Conservation (phyloP, 2,329 filamentous ascomycete genomes). For the Arthroderma sp. region DNA sequence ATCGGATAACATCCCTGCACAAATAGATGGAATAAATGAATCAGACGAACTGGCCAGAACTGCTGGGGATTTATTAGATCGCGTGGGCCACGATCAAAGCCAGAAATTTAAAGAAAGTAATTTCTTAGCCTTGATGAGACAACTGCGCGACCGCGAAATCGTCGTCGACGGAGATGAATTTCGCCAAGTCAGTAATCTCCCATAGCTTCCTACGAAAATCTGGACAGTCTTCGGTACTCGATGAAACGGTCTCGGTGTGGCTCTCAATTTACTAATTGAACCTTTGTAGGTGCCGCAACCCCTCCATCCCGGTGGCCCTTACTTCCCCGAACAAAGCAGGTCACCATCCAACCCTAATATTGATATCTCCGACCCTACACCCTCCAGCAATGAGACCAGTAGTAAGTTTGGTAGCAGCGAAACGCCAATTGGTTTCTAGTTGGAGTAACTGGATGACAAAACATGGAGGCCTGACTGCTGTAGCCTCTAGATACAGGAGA, state of each 20-base stretch:
- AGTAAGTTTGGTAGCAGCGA: slow-evolving; percentile 16
- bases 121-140: slow-evolving; percentile 65
- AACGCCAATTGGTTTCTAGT: slow-evolving; percentile 4
- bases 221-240: slow-evolving; percentile 25
- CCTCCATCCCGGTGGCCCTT: slow-evolving; percentile 34
- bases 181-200: slow-evolving; percentile 34
- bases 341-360: neutral
- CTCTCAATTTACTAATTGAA: slow-evolving; percentile 23
- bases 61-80: slow-evolving; percentile 56
- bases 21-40: slow-evolving; percentile 29
- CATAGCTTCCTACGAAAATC: slow-evolving; percentile 20
- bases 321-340: slow-evolving; percentile 26
- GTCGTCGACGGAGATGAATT: slow-evolving; percentile 55
- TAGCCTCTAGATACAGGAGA: neutral
- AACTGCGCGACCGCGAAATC: slow-evolving; percentile 58
- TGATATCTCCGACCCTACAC: neutral
- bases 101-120: slow-evolving; percentile 66
- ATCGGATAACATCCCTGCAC: slow-evolving; percentile 29
- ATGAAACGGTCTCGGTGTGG: slow-evolving; percentile 15
- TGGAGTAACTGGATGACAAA: neutral
- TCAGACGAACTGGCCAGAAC: slow-evolving; percentile 59
- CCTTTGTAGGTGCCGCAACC: slow-evolving; percentile 26
- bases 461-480: neutral
- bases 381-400: slow-evolving; percentile 5
- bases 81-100: slow-evolving; percentile 53